Evolutionary conservation across 2,329 filamentous ascomycete species (phyloP), one percentile per base, ranked within the genome.

Genomic region (Sporothrix globosa): DNA sequence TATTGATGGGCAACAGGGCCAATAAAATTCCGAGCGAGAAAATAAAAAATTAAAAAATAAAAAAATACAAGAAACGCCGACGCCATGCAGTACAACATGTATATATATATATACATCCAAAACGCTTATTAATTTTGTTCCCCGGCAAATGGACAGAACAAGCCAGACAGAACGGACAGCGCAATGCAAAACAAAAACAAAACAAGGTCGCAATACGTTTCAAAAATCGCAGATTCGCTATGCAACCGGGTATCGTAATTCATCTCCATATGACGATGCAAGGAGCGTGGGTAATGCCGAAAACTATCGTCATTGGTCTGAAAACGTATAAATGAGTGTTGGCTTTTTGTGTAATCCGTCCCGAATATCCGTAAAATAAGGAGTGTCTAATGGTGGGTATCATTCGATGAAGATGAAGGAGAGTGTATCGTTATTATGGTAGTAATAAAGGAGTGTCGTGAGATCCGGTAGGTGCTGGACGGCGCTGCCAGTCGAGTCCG

Each of bases 211-310:
- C 11, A 44, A 44, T 3, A 14, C 14, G 17, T 44, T 13, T 13
- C 1, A 61, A 67, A 30, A 24, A 65, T 48, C 48, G 39, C 60
- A 70, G 61, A 73, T 73, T 60, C 66, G 84, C 84, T 85, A 86
- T 86, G 84, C 84, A 85, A 79, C 83, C 82, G 82, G 81, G 81
- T 80, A 82, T 81, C 78, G 78, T 81, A 76, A 77, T 79, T 78
- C 69, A 77, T 78, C 75, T 73, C 77, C 73, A 72, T 72, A 44
- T 65, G 63, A 61, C 80, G 77, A 79, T 73, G 77, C 80, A 83
- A 82, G 81, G 82, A 84, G 80, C 79, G 81, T 81, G 76, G 81
- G 41, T 68, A 72, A 69, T 73, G 76, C 75, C 76, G 76, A 69
- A 76, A 67, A 68, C 72, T 77, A 76, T 81, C 78, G 78, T 81